Percentiles rank a stretch among this genome's conserved stretches.
Evolutionary conservation across 1,139 yeast species (phyloP).

Genomic region (Kodamaea derodonti): DNA sequence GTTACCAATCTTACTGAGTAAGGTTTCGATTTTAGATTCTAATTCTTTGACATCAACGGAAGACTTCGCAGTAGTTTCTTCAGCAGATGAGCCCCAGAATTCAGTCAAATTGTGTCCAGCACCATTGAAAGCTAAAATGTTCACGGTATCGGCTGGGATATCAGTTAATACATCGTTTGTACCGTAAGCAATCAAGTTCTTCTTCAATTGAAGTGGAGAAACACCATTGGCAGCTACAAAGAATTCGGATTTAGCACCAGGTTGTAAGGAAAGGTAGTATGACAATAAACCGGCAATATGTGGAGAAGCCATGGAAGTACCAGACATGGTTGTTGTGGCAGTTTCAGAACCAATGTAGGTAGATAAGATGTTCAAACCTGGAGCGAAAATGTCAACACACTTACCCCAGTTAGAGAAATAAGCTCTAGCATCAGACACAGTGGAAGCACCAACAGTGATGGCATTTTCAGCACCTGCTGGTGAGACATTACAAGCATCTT

Average conservation of each 20-base stretch:
- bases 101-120: conserved; percentile 76
- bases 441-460: conserved; percentile 80
- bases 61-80: conserved; percentile 4
- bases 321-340: conserved; percentile 88
- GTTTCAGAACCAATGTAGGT: conserved; percentile 83
- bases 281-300: conserved; percentile 89
- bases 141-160: conserved; percentile 81
- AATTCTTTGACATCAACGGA: conserved; percentile 1
- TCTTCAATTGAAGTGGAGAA: conserved; percentile 84
- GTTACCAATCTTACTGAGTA: conserved; percentile 19
- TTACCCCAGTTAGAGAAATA: conserved; percentile 79
- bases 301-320: conserved; percentile 99
- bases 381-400: conserved; percentile 84
- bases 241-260: conserved; percentile 73
- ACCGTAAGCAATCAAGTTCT: conserved; percentile 78
- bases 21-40: conserved; percentile 16
- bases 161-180: conserved; percentile 66
- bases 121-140: conserved; percentile 88
- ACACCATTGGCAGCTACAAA: conserved; percentile 55
- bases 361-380: conserved; percentile 76
- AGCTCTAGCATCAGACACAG: conserved; percentile 71
- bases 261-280: conserved; percentile 88
- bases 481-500: conserved; percentile 79
- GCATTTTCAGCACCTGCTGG: conserved; percentile 79
- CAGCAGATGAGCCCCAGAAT: conserved; percentile 53